Conservation (phyloP, 2,329 filamentous ascomycete species). For the Dothistroma septosporum region DNA sequence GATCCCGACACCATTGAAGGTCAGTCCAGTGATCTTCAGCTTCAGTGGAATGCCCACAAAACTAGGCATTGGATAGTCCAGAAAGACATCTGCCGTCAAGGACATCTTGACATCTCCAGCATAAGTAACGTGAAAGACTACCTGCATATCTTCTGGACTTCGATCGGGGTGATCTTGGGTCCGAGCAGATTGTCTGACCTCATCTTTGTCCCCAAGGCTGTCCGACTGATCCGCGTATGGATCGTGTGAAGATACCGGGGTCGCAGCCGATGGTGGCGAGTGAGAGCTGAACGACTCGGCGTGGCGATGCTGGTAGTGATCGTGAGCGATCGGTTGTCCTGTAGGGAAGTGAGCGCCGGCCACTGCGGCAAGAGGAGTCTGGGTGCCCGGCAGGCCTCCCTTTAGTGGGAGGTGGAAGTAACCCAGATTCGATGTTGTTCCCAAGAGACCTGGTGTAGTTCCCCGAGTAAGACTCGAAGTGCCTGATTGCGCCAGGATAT, state of each 20-base stretch:
- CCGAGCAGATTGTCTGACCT: conserved; percentile 24
- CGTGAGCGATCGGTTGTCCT: conserved; percentile 35
- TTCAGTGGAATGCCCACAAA: conserved; percentile 95
- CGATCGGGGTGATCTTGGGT: conserved; percentile 62
- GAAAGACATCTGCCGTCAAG: conserved; percentile 87
- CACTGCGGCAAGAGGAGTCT: conserved; percentile 74
- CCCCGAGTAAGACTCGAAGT: conserved; percentile 38
- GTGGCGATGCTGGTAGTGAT: conserved; percentile 24
- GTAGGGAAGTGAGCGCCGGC: conserved; percentile 63
- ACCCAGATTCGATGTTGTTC: conserved; percentile 70
- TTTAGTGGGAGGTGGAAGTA: conserved; percentile 79
- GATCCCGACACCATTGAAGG: conserved; percentile 92
- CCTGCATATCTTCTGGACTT: conserved; percentile 81
- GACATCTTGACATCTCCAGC: conserved; percentile 81
- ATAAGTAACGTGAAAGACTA: conserved; percentile 87
- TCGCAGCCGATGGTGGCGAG: conserved; percentile 45
- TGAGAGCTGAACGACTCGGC: conserved; percentile 44
- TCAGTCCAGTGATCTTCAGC: conserved; percentile 88
- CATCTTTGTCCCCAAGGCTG: conserved; percentile 22
- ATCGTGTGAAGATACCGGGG: conserved; percentile 43
- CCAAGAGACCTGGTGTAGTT: conserved; percentile 59
- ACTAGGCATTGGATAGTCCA: conserved; percentile 97
- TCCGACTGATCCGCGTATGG: conserved; percentile 24
- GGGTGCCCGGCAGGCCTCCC: conserved; percentile 66
- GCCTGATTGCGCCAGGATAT: conserved; percentile 18